These are phyloP conservation scores for Bonia amplexicaulis DNA, from an alignment of 176 grass and related monocot species.

Conservation along the genomic window DNA sequence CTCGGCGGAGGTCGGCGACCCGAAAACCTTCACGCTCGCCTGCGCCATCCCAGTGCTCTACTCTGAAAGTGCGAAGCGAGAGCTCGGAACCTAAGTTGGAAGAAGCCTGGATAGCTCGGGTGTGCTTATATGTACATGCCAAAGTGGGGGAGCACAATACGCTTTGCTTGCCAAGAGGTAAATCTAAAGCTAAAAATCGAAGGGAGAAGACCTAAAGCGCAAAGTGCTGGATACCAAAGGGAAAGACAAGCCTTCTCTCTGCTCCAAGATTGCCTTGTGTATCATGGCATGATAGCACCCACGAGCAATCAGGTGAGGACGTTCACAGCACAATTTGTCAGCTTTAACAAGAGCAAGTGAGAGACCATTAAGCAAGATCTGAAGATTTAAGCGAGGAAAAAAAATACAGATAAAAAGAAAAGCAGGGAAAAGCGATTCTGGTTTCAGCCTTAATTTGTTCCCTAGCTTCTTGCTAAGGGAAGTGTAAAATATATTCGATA, in stretches of 20 bases:
- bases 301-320: not conserved
- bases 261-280: conserved; percentile 2
- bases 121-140: conserved; percentile 48
- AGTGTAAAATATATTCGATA: not conserved
- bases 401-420: not conserved
- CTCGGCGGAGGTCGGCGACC: conserved; percentile 76
- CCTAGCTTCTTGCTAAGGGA: not conserved
- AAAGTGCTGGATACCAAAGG: conserved; percentile 41
- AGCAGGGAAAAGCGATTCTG: not conserved
- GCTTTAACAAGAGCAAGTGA: not conserved
- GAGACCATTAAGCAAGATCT: not conserved
- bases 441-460: not conserved
- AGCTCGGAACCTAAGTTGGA: not conserved
- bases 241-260: conserved; percentile 35
- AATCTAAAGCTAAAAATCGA: conserved; percentile 48
- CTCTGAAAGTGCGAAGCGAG: not conserved
- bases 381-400: not conserved
- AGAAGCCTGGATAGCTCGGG: not conserved
- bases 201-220: conserved; percentile 47
- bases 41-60: conserved; percentile 12
- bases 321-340: not conserved
- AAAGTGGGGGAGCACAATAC: conserved; percentile 20
- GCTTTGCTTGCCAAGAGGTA: conserved; percentile 57
- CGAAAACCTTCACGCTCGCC: conserved; percentile 77
- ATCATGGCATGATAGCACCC: not conserved